A percentile compares a stretch with the other conserved stretches of the same genome.
phyloP scores from a whole-genome alignment of 345 rosid species.

The Arabidopsis thaliana region DNA sequence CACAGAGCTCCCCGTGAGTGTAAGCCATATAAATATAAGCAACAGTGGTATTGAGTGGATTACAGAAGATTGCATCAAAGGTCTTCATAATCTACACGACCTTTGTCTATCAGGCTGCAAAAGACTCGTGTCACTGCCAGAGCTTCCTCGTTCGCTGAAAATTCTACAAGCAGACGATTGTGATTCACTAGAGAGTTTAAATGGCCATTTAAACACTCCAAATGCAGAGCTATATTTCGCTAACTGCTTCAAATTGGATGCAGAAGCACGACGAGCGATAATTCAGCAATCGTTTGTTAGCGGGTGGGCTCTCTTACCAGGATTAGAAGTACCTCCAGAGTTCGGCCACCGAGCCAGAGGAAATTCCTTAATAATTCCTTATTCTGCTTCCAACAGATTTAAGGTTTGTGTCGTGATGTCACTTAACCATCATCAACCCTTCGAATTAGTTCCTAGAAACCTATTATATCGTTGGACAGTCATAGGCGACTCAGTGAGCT shows the following conservation, averaged over 20 bases:
- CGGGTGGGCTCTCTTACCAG: not conserved
- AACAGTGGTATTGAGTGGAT: not conserved
- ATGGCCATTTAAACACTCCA: not conserved
- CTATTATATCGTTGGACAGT: too few relatives aligned
- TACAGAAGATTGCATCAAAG: not conserved
- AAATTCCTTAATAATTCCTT: too few relatives aligned
- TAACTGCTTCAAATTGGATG: not conserved
- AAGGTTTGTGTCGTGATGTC: not conserved
- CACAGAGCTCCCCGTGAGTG: not conserved
- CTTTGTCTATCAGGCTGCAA: not conserved
- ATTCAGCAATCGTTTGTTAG: not conserved
- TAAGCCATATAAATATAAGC: not conserved
- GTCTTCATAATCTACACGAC: not conserved
- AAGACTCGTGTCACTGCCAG: not conserved
- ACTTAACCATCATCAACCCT: too few relatives aligned
- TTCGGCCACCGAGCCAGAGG: not conserved
- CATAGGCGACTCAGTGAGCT: too few relatives aligned
- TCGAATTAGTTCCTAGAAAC: too few relatives aligned
- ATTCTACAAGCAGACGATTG: rapidly evolving
- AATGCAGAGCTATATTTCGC: not conserved
- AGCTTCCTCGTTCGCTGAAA: not conserved
- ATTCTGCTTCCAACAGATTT: too few relatives aligned
- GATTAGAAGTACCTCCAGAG: not conserved
- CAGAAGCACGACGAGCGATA: not conserved
- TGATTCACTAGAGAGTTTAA: not conserved